phyloP scores from a whole-genome alignment of 108 stramenopile genomes.

The Skeletonema potamos region DNA sequence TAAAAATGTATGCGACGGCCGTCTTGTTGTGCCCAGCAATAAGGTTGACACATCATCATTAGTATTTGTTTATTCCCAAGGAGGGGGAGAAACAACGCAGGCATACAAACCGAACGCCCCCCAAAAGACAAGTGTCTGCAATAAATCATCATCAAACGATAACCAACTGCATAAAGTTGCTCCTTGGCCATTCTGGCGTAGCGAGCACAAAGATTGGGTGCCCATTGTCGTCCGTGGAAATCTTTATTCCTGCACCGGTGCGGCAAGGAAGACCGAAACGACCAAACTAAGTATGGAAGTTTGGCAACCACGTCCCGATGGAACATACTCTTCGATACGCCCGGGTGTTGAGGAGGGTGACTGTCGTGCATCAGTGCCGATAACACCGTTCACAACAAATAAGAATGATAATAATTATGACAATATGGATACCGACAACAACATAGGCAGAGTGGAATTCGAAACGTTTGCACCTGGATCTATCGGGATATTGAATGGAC shows the following conservation, averaged over 20 bases:
- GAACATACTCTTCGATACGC: constrained; percentile 54
- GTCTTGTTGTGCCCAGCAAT: not conserved
- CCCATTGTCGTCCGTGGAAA: constrained; percentile 25
- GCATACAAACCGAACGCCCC: constrained; percentile 66
- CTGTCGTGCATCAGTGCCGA: constrained; percentile 51
- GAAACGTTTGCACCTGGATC: constrained; percentile 65
- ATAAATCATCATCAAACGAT: not conserved
- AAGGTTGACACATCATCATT: not conserved
- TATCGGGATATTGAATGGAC: constrained; percentile 52
- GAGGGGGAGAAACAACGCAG: constrained; percentile 38
- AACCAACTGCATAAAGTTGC: constrained; percentile 32
- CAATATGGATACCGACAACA: not conserved
- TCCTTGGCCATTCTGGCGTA: constrained; percentile 45
- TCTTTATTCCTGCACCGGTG: constrained; percentile 24
- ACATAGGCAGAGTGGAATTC: constrained; percentile 17
- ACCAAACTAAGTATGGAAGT: constrained; percentile 40
- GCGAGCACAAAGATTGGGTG: constrained; percentile 3
- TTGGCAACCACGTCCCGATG: constrained; percentile 72
- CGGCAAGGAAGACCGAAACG: not conserved
- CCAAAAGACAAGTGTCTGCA: constrained; percentile 27
- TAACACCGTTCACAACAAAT: constrained; percentile 3
- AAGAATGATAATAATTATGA: not conserved
- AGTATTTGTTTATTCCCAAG: not conserved
- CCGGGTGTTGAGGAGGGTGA: constrained; percentile 41
- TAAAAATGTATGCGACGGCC: not conserved